Evolutionary conservation across 2,329 filamentous ascomycete genomes (phyloP), one percentile per base, ranked within the genome.

Genomic region (Alternaria novae-zelandiae): DNA sequence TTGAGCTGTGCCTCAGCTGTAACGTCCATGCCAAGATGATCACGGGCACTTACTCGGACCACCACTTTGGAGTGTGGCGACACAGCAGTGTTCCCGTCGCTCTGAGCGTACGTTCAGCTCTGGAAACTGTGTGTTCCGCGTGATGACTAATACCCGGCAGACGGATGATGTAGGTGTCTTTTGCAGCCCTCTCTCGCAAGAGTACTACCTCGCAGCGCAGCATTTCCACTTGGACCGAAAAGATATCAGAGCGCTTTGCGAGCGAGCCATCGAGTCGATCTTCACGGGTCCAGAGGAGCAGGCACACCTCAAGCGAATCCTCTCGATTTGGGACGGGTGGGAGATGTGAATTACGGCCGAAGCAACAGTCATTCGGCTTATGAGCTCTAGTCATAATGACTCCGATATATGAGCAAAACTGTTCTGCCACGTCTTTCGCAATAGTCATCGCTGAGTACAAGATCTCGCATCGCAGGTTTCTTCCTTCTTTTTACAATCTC

Each of bases 121-220:
- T 5, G n/a, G 4, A n/a, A 5, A 8, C 6, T 8, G 13, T n/a
- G 15, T 50, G 43, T 8, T 51, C 9, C 58, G 12, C 36, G 36
- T n/a, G 12, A 17, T 26, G 41, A 57, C 71, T 76, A 12, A 74
- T 28, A 15, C 6, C 15, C 25, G 45, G 5, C 64, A 94, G 91
- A 96, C 92, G 2, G 93, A 96, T 74, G 92, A 96, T 72, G 90
- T 95, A 10, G 93, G 92, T 2, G 88, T 96, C 21, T 96, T 96
- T 72, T 90, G 89, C 54, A 94, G 91, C 73, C 84, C 87, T 0
- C 79, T 94, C 5, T 94, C 91, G 1, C 89, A 93, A 69, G 93
- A 96, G 77, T 95, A 94, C 78, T 81, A 84, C 8, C 86, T 96
- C 3, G 90, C 91, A 4, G 89, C 90, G 1, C 79, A 89, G 68